Evolutionary conservation across 495 filamentous ascomycete genomes (phyloP).

Genomic region (Penicillium fimorum): DNA sequence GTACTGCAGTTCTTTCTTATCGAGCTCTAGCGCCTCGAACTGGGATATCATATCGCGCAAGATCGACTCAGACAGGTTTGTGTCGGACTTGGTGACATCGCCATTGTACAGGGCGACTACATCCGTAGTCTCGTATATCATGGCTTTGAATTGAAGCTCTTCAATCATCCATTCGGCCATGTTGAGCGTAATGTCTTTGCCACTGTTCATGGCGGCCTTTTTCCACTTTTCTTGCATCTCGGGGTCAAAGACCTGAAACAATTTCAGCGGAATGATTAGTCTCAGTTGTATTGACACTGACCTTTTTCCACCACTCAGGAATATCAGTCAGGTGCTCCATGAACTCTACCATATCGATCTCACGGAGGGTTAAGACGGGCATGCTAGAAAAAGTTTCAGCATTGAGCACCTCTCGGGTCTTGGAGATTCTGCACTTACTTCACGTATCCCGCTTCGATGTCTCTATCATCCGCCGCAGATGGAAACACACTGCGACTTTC

Average conservation of each 20-base stretch:
- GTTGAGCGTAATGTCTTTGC: constrained; percentile 37
- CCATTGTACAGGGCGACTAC: constrained; percentile 37
- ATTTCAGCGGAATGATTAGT: not conserved
- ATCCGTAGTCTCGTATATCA: constrained; percentile 32
- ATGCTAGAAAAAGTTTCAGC: constrained; percentile 17
- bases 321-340: constrained; percentile 49
- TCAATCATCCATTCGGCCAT: constrained; percentile 55
- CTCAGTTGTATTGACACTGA: constrained; percentile 18
- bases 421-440: constrained; percentile 25
- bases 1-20: constrained; percentile 17
- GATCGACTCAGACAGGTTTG: constrained; percentile 28
- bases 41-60: constrained; percentile 32
- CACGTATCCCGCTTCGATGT: constrained; percentile 35
- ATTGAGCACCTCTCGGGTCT: not conserved
- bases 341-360: constrained; percentile 35
- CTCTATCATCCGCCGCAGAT: constrained; percentile 31
- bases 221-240: constrained; percentile 39
- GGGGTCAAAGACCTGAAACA: constrained; percentile 41
- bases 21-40: constrained; percentile 20
- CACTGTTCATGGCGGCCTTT: constrained; percentile 29
- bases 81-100: constrained; percentile 43
- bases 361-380: constrained; percentile 41
- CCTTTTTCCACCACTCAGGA: constrained; percentile 52
- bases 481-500: constrained; percentile 33
- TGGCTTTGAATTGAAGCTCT: constrained; percentile 51